Base-by-base conservation (phyloP, 169 alveolate genomes). In the Pseudocohnilembus persalinus region DNA sequence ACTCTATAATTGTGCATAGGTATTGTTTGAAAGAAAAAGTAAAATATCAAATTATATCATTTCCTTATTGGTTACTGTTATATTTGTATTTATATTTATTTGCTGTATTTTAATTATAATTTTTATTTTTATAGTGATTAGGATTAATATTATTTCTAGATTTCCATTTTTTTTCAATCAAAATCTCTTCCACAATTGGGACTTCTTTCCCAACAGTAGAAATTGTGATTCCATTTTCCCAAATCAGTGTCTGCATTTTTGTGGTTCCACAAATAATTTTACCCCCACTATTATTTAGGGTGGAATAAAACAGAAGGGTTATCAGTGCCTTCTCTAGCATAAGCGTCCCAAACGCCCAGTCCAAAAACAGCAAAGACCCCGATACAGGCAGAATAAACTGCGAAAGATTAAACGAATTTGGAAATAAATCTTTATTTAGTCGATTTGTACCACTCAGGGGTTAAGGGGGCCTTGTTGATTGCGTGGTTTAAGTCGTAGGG, bases 181-280 rank as follows among this genome's bases (percentile, higher is more conserved):
- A 86, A 86, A 81, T 86, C 90, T 86, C 87, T 80, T 15, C 87
- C 90, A 75, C 90, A 86, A 29, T 32, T 64, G n/a, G 90, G 87
- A 35, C 74, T 78, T 72, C 80, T 86, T 33, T 86, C 90, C 77
- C 68, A 86, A 75, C 90, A 86, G 1, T 65, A 74, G 75, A 86
- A 86, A 76, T 86, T 86, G 72, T 81, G 83, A 64, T 86, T 86
- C 90, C 90, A 86, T 86, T 83, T 86, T 11, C 90, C 90, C 34
- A 74, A 32, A 80, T 86, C 75, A 1, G 86, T 83, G 27, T 30
- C 83, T 81, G 74, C 29, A 75, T 86, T 86, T 86, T 82, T 76
- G 33, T 76, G 63, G 28, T 81, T 74, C 0, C 15, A 29, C 26
- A 80, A 28, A 81, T 73, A 86, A n/a, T 68, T 75, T 25, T 79